These are phyloP conservation scores for Pichia sp. DNA, from an alignment of 1,139 yeast species.

Conservation along the genomic window DNA sequence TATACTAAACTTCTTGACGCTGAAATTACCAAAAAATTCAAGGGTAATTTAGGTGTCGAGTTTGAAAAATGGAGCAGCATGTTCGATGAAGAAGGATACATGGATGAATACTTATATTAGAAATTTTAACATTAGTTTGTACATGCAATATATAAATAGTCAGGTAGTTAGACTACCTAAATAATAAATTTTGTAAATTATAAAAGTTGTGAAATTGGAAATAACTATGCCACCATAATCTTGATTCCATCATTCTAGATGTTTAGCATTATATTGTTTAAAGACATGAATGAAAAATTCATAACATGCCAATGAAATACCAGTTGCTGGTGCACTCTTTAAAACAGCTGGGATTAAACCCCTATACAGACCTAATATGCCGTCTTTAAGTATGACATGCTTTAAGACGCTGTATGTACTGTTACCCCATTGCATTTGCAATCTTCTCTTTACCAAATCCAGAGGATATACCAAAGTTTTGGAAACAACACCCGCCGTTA, in stretches of 20 bases:
- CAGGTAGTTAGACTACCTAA: too few species aligned
- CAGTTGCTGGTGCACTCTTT: conserved; percentile 83
- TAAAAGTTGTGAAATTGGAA: background rate
- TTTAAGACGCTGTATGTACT: conserved; percentile 29
- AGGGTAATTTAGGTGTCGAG: conserved; percentile 75
- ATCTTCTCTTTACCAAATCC: conserved; percentile 76
- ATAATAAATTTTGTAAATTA: too few species aligned
- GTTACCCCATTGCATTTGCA: conserved; percentile 53
- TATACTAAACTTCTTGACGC: conserved; percentile 72
- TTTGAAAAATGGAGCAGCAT: conserved; percentile 57
- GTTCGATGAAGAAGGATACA: conserved; percentile 33
- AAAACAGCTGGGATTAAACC: conserved; percentile 69
- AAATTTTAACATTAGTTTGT: background rate
- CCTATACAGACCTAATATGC: conserved; percentile 64
- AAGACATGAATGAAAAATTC: conserved; percentile 39
- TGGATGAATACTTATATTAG: conserved; percentile 23
- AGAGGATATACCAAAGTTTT: conserved; percentile 81
- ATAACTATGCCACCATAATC: conserved; percentile 7
- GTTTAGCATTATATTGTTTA: conserved; percentile 3
- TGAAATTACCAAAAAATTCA: conserved; percentile 69
- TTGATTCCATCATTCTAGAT: background rate
- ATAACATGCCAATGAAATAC: conserved; percentile 71
- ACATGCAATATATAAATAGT: background rate
- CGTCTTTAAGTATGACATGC: conserved; percentile 52
- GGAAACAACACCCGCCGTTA: conserved; percentile 72